phyloP scores from a whole-genome alignment of 2,329 filamentous ascomycete genomes.

The Dactylellina haptotyla region DNA sequence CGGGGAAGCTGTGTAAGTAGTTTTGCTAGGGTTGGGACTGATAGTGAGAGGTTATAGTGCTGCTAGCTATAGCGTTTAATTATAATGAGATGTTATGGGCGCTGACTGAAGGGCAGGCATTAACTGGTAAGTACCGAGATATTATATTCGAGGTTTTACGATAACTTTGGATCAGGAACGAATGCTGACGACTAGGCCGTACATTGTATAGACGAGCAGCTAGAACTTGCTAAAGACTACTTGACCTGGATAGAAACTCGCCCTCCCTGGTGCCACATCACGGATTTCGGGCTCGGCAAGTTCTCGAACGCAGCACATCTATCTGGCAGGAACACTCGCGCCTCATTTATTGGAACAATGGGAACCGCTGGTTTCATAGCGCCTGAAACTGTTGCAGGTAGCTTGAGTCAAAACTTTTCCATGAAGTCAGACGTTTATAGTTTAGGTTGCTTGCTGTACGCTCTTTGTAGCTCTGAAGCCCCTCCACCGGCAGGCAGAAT shows the following conservation, averaged over 20 bases:
- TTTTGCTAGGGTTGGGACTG: neutral
- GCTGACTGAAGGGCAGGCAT: neutral
- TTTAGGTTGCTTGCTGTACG: conserved; percentile 26
- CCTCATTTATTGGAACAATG: neutral
- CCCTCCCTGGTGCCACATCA: conserved; percentile 34
- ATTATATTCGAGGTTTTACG: too few species aligned
- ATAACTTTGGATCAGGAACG: too few species aligned
- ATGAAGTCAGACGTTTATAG: conserved; percentile 35
- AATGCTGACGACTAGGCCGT: too few species aligned
- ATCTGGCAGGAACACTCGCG: neutral
- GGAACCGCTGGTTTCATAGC: conserved; percentile 22
- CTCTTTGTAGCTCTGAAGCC: conserved; percentile 4
- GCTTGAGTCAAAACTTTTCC: conserved; percentile 1
- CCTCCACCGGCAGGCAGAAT: neutral
- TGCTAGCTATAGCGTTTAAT: conserved; percentile 14
- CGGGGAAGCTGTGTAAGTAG: neutral
- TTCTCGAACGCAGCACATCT: conserved; percentile 1
- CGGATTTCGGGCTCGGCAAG: conserved; percentile 39
- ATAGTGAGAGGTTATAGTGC: neutral
- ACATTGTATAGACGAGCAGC: neutral
- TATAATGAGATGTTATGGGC: conserved; percentile 35
- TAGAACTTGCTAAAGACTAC: neutral
- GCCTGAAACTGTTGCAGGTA: conserved; percentile 1
- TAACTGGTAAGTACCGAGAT: conserved; percentile 9
- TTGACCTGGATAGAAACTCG: conserved; percentile 12